phyloP scores from a whole-genome alignment of 202 grass and related monocot species.

The Hordeum pubiflorum region DNA sequence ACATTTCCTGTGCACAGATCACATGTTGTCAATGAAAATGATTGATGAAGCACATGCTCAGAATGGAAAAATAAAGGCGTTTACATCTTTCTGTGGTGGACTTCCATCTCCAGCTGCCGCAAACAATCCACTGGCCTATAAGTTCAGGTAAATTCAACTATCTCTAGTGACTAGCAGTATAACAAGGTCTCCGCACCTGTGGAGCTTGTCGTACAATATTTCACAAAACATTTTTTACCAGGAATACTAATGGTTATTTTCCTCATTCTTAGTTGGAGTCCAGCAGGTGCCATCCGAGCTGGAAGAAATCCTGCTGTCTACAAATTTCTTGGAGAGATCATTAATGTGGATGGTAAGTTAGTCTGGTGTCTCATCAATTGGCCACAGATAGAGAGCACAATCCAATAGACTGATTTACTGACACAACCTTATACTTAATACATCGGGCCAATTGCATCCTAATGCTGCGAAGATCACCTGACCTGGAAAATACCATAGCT shows the following conservation, averaged over 20 bases:
- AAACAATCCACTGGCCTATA: slow-evolving; percentile 89
- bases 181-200: not conserved
- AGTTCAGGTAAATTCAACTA: slow-evolving; percentile 64
- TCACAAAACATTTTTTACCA: not conserved
- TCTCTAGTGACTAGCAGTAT: not conserved
- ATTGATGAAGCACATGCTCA: slow-evolving; percentile 73
- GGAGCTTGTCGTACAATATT: not conserved
- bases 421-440: not conserved
- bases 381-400: not conserved
- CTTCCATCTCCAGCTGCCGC: slow-evolving; percentile 88
- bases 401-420: not conserved
- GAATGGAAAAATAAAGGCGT: slow-evolving; percentile 75
- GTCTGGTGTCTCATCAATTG: not conserved
- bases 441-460: not conserved
- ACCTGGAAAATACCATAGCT: not conserved
- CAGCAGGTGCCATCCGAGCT: slow-evolving; percentile 62
- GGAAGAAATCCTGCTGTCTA: slow-evolving; percentile 79
- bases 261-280: slow-evolving; percentile 66
- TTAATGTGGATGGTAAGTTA: slow-evolving; percentile 66
- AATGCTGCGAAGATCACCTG: not conserved
- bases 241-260: slow-evolving; percentile 18
- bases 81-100: slow-evolving; percentile 91
- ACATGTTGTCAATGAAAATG: slow-evolving; percentile 98
- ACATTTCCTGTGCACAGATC: slow-evolving; percentile 47
- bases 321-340: slow-evolving; percentile 65